Percentiles rank a stretch among this genome's conserved stretches.
Conservation (phyloP, 495 filamentous ascomycete species). For the Hyaloscypha finlandica region DNA sequence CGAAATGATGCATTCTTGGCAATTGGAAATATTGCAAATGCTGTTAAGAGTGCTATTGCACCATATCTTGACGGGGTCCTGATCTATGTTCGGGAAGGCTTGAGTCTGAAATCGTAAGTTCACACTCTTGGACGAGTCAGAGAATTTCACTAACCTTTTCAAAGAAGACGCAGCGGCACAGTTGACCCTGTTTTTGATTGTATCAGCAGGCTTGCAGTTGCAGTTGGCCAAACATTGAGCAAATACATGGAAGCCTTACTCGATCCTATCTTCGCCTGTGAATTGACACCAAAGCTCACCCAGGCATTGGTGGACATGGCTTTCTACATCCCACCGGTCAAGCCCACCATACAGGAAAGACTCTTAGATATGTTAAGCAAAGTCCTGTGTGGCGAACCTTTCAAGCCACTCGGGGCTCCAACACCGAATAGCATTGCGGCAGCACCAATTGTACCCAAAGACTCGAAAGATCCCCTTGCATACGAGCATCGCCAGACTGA, state of each 20-base stretch:
- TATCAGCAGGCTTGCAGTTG: conserved; percentile 92
- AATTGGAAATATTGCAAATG: conserved; percentile 94
- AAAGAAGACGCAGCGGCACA: conserved; percentile 64
- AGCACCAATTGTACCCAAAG: conserved; percentile 80
- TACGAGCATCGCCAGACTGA: conserved; percentile 80
- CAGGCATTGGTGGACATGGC: conserved; percentile 98
- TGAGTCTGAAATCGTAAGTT: conserved; percentile 67
- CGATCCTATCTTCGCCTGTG: conserved; percentile 96
- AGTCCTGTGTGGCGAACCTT: conserved; percentile 87
- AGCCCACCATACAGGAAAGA: conserved; percentile 87
- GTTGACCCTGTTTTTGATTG: conserved; percentile 97
- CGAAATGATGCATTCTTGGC: conserved; percentile 90
- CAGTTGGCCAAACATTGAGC: conserved; percentile 93
- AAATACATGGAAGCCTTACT: conserved; percentile 97
- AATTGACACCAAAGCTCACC: conserved; percentile 85
- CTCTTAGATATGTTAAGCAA: conserved; percentile 93
- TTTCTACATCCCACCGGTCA: conserved; percentile 95
- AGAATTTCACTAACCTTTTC: conserved; percentile 12
- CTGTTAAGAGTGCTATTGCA: conserved; percentile 88
- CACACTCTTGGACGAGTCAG: background rate
- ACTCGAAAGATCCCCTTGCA: conserved; percentile 73
- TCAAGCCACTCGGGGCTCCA: conserved; percentile 87
- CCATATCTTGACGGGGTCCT: conserved; percentile 94
- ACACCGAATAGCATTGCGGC: conserved; percentile 61
- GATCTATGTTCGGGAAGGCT: conserved; percentile 85